phyloP scores from a whole-genome alignment of 164 flowering plant species.

The Umbellularia californica region DNA sequence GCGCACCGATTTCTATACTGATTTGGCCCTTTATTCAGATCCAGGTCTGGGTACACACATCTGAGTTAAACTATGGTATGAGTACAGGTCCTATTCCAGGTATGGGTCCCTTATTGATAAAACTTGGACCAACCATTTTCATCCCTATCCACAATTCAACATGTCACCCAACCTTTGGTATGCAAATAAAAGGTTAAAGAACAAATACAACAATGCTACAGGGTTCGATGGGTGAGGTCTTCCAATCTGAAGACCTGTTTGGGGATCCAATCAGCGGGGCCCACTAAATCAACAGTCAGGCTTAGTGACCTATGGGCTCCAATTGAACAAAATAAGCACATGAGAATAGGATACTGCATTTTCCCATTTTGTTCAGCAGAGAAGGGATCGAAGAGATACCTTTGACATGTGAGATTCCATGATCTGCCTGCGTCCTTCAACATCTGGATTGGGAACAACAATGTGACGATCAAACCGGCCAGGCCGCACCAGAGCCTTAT shows the following conservation, averaged over 20 bases:
- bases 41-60: too few species aligned
- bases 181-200: too few species aligned
- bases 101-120: too few species aligned
- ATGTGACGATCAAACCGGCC: slow-evolving; percentile 93
- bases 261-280: not conserved
- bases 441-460: slow-evolving; percentile 97
- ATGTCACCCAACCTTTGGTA: too few species aligned
- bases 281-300: not conserved
- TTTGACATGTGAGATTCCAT: slow-evolving; percentile 88
- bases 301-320: not conserved
- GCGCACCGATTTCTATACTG: too few species aligned
- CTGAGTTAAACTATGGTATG: too few species aligned
- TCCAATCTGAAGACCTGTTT: not conserved
- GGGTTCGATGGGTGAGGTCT: not conserved
- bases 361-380: not conserved
- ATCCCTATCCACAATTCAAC: too few species aligned
- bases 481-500: slow-evolving; percentile 93
- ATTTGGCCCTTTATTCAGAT: too few species aligned
- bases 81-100: too few species aligned
- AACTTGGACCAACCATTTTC: too few species aligned
- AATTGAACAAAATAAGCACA: not conserved
- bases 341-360: not conserved
- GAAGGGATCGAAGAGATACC: slow-evolving; percentile 32
- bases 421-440: slow-evolving; percentile 92
- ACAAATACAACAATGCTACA: not conserved